phyloP scores from a whole-genome alignment of 2,329 filamentous ascomycete species.

The Fusarium duplospermum region DNA sequence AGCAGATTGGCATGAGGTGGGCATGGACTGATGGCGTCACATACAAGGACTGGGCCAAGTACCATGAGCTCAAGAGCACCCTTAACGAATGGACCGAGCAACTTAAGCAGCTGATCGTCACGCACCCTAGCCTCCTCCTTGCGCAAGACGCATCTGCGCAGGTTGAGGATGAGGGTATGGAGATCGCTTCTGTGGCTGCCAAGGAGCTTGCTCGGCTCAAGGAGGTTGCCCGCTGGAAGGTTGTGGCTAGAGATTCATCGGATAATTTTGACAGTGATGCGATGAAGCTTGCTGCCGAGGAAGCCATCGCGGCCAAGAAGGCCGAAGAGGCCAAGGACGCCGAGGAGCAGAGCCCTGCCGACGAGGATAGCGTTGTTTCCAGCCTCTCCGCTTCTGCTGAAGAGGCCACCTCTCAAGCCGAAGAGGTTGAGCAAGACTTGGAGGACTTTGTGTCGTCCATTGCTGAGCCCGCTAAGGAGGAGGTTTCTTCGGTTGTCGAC shows the following conservation, averaged over 20 bases:
- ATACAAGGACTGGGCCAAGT: slow-evolving; percentile 97
- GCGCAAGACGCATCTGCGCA: slow-evolving; percentile 76
- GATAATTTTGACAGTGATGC: slow-evolving; percentile 81
- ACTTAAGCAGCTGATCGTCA: slow-evolving; percentile 79
- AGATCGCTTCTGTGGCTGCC: slow-evolving; percentile 80
- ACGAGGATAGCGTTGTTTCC: slow-evolving; percentile 40
- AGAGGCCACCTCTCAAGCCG: slow-evolving; percentile 22
- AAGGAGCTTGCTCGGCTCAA: slow-evolving; percentile 84
- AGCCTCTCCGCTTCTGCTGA: slow-evolving; percentile 23
- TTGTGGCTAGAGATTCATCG: slow-evolving; percentile 76
- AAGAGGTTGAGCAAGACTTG: slow-evolving; percentile 30
- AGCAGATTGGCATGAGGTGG: slow-evolving; percentile 95
- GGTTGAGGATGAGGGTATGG: slow-evolving; percentile 84
- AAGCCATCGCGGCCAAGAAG: slow-evolving; percentile 38
- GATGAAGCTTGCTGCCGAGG: slow-evolving; percentile 68
- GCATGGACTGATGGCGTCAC: slow-evolving; percentile 95
- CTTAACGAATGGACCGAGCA: slow-evolving; percentile 88
- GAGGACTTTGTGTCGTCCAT: slow-evolving; percentile 38
- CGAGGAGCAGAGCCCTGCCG: slow-evolving; percentile 44
- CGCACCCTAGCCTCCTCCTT: slow-evolving; percentile 76
- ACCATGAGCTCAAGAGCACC: slow-evolving; percentile 85
- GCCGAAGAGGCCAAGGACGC: slow-evolving; percentile 21
- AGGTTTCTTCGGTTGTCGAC: slow-evolving; percentile 19
- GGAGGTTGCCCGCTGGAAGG: slow-evolving; percentile 87
- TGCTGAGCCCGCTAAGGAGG: slow-evolving; percentile 27